phyloP scores from a whole-genome alignment of 2,329 filamentous ascomycete species.

The Cladophialophora bantiana region DNA sequence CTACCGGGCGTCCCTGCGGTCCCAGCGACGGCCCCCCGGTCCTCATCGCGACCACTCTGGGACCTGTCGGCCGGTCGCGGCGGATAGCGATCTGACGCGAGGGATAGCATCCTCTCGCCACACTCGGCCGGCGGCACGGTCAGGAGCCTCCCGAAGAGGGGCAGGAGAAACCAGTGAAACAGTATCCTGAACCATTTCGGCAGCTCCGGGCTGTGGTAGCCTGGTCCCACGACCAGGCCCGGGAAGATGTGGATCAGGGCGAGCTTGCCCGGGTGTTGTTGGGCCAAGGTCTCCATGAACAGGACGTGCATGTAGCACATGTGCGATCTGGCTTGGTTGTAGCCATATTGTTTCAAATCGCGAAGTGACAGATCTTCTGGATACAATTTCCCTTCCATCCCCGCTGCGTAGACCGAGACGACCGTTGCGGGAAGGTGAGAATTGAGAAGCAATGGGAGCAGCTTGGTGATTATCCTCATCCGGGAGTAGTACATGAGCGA shows the following conservation, averaged over 20 bases:
- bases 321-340: conserved; percentile 43
- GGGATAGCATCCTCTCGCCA: conserved; percentile 45
- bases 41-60: background rate
- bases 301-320: conserved; percentile 46
- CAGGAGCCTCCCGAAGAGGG: conserved; percentile 41
- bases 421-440: conserved; percentile 36
- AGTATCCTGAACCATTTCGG: conserved; percentile 44
- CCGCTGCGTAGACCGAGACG: conserved; percentile 47
- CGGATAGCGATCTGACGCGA: conserved; percentile 36
- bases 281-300: conserved; percentile 44
- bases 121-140: conserved; percentile 39
- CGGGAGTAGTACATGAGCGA: conserved; percentile 46
- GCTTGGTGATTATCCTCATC: conserved; percentile 42
- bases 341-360: conserved; percentile 38
- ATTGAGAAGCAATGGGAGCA: conserved; percentile 42
- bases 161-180: conserved; percentile 35
- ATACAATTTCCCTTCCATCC: conserved; percentile 42
- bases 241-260: conserved; percentile 45
- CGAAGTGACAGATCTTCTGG: conserved; percentile 44
- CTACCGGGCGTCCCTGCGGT: conserved; percentile 40
- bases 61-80: conserved; percentile 12
- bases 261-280: conserved; percentile 40
- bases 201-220: conserved; percentile 40
- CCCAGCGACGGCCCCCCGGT: conserved; percentile 25
- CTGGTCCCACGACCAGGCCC: conserved; percentile 45